Evolutionary conservation across 1,139 yeast genomes (phyloP).

Genomic region (Arxiozyma slooffiae): DNA sequence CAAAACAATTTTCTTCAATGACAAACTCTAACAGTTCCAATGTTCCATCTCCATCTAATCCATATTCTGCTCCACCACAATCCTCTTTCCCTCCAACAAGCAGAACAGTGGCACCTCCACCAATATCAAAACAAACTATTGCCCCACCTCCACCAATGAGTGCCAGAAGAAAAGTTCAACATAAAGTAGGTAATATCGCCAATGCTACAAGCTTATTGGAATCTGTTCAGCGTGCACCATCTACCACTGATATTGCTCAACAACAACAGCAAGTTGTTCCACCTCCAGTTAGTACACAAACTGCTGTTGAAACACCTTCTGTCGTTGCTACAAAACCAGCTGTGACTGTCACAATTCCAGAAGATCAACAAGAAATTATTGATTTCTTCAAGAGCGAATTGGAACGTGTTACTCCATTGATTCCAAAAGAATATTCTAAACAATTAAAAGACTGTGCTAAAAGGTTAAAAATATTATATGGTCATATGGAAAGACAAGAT

Average conservation of each 20-base stretch:
- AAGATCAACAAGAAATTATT: constrained; percentile 48
- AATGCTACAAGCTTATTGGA: constrained; percentile 18
- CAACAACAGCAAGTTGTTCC: constrained; percentile 2
- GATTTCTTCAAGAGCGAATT: constrained; percentile 46
- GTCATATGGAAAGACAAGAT: constrained; percentile 70
- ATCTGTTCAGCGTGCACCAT: constrained; percentile 16
- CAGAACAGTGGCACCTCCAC: neutral
- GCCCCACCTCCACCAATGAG: constrained; percentile 9
- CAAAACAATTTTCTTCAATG: constrained; percentile 11
- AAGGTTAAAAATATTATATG: constrained; percentile 67
- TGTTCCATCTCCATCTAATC: constrained; percentile 2
- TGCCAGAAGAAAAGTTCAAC: constrained; percentile 6
- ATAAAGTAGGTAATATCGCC: constrained; percentile 14
- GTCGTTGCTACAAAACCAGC: constrained; percentile 3
- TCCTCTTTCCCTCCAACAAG: neutral
- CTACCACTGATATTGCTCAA: neutral
- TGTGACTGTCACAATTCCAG: constrained; percentile 37
- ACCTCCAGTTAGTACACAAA: neutral
- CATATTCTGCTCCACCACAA: neutral
- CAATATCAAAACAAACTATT: constrained; percentile 1
- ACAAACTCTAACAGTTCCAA: neutral
- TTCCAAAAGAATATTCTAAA: constrained; percentile 65
- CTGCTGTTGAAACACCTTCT: constrained; percentile 7
- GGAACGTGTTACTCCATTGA: constrained; percentile 55
- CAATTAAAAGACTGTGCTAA: constrained; percentile 78